These are phyloP conservation scores for Wallacemonas sp. DNA, from an alignment of 208 protist genomes.

Conservation along the genomic window DNA sequence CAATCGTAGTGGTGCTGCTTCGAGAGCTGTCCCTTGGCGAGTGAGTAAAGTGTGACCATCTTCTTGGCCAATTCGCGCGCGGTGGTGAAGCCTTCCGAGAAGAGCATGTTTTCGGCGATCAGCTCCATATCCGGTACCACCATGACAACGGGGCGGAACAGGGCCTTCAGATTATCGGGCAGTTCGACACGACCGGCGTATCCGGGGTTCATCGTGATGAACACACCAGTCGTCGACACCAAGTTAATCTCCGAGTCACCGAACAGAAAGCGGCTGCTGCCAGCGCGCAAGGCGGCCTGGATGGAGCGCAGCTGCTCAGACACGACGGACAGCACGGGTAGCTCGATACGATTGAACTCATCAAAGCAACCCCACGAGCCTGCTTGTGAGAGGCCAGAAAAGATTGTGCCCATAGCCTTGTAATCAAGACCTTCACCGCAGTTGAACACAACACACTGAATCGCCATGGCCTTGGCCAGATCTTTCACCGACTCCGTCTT, in stretches of 20 bases:
- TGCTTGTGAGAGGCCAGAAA: constrained; percentile 96
- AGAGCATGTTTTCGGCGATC: constrained; percentile 99
- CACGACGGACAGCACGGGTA: constrained; percentile 98
- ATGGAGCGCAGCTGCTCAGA: constrained; percentile 98
- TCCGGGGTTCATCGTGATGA: constrained; percentile 99
- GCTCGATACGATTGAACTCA: constrained; percentile 99
- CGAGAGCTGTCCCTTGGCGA: constrained; percentile 97
- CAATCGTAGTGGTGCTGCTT: constrained; percentile 99
- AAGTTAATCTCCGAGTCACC: constrained; percentile 87
- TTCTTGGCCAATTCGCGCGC: constrained; percentile 97
- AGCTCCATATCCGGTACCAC: constrained; percentile 97
- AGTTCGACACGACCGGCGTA: constrained; percentile 99
- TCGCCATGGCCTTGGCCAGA: constrained; percentile 96
- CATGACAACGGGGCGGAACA: constrained; percentile 99
- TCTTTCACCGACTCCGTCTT: constrained; percentile 99
- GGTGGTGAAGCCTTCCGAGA: constrained; percentile 97
- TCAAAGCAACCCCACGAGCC: constrained; percentile 99
- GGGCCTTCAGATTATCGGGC: constrained; percentile 98
- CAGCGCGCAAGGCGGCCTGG: constrained; percentile 91
- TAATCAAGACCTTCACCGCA: constrained; percentile 99
- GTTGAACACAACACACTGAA: constrained; percentile 98
- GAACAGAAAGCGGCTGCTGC: constrained; percentile 92
- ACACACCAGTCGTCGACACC: constrained; percentile 95
- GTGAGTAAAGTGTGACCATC: constrained; percentile 99
- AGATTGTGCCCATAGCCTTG: constrained; percentile 98